Conservation (phyloP, 2,329 filamentous ascomycete genomes). For the Cercospora canescens region DNA sequence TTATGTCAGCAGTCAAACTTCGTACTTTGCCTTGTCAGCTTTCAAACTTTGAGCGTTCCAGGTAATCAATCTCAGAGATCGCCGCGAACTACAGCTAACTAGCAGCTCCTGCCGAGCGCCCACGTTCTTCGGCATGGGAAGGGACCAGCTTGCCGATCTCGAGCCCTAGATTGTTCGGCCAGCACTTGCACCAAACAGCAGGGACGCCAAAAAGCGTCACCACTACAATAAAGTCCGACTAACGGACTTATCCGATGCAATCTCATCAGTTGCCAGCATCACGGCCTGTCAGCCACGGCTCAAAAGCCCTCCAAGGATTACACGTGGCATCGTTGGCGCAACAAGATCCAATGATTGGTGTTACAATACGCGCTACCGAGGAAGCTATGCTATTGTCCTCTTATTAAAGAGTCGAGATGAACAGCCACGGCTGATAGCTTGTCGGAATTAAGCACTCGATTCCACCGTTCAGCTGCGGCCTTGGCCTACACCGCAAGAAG, state of each 20-base stretch:
- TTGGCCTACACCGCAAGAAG: neutral
- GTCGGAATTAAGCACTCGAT: neutral
- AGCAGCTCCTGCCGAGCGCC: neutral
- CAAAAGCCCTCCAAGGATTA: no score
- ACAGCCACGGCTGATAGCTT: neutral
- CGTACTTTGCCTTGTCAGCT: neutral
- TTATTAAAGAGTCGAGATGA: neutral
- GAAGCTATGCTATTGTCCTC: no score
- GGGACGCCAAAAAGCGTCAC: no score
- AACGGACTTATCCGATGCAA: no score
- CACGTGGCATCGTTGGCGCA: no score
- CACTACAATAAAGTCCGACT: no score
- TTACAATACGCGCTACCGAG: no score
- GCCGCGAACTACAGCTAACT: neutral
- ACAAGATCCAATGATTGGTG: no score
- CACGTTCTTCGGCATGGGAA: neutral
- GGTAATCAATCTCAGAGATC: neutral
- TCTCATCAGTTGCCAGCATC: no score
- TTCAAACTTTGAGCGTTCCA: neutral
- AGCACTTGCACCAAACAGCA: neutral
- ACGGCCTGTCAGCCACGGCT: no score
- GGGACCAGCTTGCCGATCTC: neutral
- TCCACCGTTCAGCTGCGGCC: neutral
- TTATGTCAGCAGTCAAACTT: neutral
- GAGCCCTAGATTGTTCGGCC: neutral